A percentile compares a stretch with the other conserved stretches of the same genome.
Conservation (phyloP, 2,329 filamentous ascomycete genomes). For the Plenodomus biglobosus region DNA sequence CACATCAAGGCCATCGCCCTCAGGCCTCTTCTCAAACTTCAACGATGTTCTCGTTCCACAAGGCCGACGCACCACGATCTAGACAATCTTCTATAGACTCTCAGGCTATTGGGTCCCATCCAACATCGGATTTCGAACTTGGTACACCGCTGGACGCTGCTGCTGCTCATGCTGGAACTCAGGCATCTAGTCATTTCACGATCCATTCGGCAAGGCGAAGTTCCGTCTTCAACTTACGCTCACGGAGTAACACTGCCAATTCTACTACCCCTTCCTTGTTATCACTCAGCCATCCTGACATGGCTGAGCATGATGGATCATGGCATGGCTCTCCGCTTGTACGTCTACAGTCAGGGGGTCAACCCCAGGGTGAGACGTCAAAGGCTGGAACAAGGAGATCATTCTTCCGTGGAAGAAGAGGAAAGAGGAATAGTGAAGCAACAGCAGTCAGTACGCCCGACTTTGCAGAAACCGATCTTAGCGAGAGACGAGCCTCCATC, state of each 20-base stretch:
- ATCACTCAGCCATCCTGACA: conserved; percentile 25
- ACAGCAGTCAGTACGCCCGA: conserved; percentile 13
- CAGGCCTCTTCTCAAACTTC: conserved; percentile 10
- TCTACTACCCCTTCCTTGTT: conserved; percentile 37
- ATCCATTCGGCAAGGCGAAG: conserved; percentile 28
- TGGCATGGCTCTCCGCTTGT: conserved; percentile 30
- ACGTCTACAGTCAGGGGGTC: conserved; percentile 21
- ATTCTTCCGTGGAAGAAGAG: conserved; percentile 40
- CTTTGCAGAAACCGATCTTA: conserved; percentile 28
- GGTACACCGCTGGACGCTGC: background rate
- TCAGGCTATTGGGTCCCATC: conserved; percentile 4
- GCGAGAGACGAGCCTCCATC: conserved; percentile 35
- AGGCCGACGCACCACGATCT: conserved; percentile 34
- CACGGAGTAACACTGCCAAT: conserved; percentile 42
- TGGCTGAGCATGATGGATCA: conserved; percentile 24
- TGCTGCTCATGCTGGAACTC: conserved; percentile 27
- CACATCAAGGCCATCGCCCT: conserved; percentile 9
- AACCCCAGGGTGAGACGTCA: conserved; percentile 25
- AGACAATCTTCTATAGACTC: conserved; percentile 41
- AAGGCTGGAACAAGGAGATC: conserved; percentile 27
- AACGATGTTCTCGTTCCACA: conserved; percentile 44
- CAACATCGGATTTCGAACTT: background rate
- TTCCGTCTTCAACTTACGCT: conserved; percentile 43
- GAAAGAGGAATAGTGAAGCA: conserved; percentile 38
- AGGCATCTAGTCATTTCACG: conserved; percentile 36